phyloP scores from a whole-genome alignment of 2,329 filamentous ascomycete genomes.

The Hypoxylon sp. region DNA sequence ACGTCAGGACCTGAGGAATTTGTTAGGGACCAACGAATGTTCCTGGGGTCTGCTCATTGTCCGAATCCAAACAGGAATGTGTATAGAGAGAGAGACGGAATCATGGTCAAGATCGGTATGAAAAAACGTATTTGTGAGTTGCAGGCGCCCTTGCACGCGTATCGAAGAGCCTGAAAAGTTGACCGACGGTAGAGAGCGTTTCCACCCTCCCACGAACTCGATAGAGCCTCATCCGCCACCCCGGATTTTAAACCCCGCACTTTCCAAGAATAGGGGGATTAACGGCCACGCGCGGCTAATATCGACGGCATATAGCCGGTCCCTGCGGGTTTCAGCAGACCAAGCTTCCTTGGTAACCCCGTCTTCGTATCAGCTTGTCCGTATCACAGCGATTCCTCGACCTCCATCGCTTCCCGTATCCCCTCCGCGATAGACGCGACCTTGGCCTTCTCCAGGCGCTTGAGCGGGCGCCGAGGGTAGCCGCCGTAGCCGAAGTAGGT shows the following conservation, averaged over 20 bases:
- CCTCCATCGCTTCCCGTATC: conserved; percentile 69
- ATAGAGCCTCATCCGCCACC: conserved; percentile 40
- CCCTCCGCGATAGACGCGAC: conserved; percentile 62
- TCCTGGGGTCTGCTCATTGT: conserved; percentile 15
- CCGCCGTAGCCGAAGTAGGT: conserved; percentile 84
- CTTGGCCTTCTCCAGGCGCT: conserved; percentile 67
- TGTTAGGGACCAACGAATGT: conserved; percentile 23
- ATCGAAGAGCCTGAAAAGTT: not conserved
- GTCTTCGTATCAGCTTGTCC: conserved; percentile 45
- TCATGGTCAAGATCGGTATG: conserved; percentile 6
- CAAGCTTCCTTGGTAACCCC: conserved; percentile 28
- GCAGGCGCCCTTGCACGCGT: conserved; percentile 4
- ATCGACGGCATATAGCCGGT: conserved; percentile 38
- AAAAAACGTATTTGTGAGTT: conserved; percentile 17
- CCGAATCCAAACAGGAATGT: conserved; percentile 14
- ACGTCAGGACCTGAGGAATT: conserved; percentile 6
- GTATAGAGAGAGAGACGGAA: conserved; percentile 9
- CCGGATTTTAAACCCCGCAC: conserved; percentile 40
- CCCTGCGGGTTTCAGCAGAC: conserved; percentile 23
- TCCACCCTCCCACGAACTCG: conserved; percentile 25
- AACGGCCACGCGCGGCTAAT: conserved; percentile 40
- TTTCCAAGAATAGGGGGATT: conserved; percentile 31
- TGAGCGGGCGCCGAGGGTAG: conserved; percentile 75
- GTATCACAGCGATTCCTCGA: conserved; percentile 63
- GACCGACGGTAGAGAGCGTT: conserved; percentile 2